phyloP scores from a whole-genome alignment of 176 grass and related monocot genomes.

The Phoenix dactylifera region DNA sequence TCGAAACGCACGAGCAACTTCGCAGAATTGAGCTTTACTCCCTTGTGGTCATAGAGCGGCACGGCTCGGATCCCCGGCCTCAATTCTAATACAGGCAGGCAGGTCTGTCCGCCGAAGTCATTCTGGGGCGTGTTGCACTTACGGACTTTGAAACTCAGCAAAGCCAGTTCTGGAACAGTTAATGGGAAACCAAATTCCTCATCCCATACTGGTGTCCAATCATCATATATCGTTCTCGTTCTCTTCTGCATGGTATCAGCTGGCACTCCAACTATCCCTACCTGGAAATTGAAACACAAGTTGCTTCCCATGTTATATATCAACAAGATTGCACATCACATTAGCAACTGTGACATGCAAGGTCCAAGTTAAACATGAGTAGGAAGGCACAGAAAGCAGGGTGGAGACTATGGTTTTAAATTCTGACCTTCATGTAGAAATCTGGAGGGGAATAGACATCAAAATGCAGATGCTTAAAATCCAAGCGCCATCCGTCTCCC shows the following conservation, averaged over 20 bases:
- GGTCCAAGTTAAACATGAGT: no score
- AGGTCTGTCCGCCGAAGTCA: slow-evolving; percentile 2
- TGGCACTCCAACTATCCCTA: neutral
- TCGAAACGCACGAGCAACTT: neutral
- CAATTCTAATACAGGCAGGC: neutral
- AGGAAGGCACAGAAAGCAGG: no score
- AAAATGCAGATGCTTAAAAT: neutral
- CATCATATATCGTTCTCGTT: neutral
- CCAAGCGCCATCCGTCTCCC: slow-evolving; percentile 2
- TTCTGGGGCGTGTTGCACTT: neutral
- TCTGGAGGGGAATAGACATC: neutral
- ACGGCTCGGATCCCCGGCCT: slow-evolving; percentile 3
- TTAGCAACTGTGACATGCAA: no score
- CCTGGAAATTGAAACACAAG: neutral
- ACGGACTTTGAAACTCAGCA: slow-evolving; percentile 2
- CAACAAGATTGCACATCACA: neutral
- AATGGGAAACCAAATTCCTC: neutral
- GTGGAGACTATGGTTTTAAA: no score
- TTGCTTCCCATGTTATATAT: neutral
- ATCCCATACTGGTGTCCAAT: neutral
- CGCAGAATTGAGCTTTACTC: neutral
- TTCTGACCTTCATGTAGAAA: neutral
- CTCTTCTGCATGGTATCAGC: neutral
- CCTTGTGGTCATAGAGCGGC: neutral
- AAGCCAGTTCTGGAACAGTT: slow-evolving; percentile 6